Base-by-base conservation (phyloP, 805 yeast genomes). In the Sporopachydermia lactativora region DNA sequence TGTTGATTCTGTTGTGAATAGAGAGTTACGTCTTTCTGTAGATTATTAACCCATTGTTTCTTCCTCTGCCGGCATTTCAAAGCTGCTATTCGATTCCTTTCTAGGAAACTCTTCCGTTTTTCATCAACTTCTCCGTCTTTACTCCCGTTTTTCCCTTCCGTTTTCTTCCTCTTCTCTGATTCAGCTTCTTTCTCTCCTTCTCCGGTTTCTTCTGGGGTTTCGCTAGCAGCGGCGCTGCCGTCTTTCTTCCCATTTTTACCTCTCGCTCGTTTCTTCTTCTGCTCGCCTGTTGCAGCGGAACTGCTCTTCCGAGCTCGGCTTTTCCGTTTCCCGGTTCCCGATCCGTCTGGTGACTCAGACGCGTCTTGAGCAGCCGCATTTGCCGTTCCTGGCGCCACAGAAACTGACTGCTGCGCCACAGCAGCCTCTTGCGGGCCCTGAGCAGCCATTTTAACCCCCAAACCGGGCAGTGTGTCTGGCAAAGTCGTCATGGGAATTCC, bases 21-120 rank as follows among this genome's bases (percentile, higher is more conserved):
- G 50, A 72, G 77, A 36, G 75, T 69, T 41, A 85, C 67, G 54
- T 86, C 94, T 38, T 69, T 74, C 55, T 86, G 94, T 73, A 92
- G 79, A 49, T 79, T 81, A 43, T 73, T 77, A 24, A 86, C 72
- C 66, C 81, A 79, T 55, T 83, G 85, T 64, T 92, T 92, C 66
- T 92, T 92, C 43, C 96, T 73, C 59, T 83, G 94, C 44, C 98
- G 73, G 65, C 97, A 92, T 55, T 86, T 88, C 17, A 92, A 76
- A 0, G 98, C 98, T 0, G 98, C 98, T 5, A 92, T 75, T 43
- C 98, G 70, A 58, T 92, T 92, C 47, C 97, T 69, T 55, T 92
- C 98, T 47, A 92, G 60, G 52, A 75, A 89, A 53, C 66, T 78
- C 55, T 69, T 75, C 47, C 88, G 71, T 53, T 82, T 85, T 61